Conservation (phyloP, 2,329 filamentous ascomycete species). For the Gliomastix tumulicola region DNA sequence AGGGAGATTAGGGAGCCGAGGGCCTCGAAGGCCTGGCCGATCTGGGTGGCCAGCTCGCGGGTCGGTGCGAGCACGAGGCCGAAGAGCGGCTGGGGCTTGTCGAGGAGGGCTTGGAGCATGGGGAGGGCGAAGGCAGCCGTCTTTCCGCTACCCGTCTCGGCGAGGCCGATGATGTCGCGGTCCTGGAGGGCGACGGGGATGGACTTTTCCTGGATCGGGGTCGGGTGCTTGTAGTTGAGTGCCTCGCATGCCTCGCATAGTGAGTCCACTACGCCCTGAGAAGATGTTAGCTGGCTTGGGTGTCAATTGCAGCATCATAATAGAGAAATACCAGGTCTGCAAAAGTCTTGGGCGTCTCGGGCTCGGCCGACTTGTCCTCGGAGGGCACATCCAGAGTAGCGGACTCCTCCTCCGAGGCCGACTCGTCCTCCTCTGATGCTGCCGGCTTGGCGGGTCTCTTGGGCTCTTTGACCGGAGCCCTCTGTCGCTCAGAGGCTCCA, state of each 20-base stretch:
- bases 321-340: conserved; percentile 48
- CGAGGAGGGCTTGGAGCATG: conserved; percentile 84
- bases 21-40: conserved; percentile 79
- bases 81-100: conserved; percentile 79
- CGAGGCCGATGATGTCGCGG: conserved; percentile 85
- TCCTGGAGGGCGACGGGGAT: conserved; percentile 76
- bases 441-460: neutral
- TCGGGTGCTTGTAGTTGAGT: conserved; percentile 78
- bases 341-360: conserved; percentile 40
- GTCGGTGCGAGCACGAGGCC: conserved; percentile 90
- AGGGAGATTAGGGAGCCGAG: conserved; percentile 85
- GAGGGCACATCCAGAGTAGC: conserved; percentile 23
- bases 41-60: conserved; percentile 87
- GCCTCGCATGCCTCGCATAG: conserved; percentile 82
- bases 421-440: conserved; percentile 6
- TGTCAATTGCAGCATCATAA: neutral
- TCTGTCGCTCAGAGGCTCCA: too few species aligned
- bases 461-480: neutral
- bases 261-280: conserved; percentile 71
- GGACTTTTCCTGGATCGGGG: conserved; percentile 79
- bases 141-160: conserved; percentile 94
- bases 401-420: conserved; percentile 19
- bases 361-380: conserved; percentile 19
- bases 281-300: too few species aligned
- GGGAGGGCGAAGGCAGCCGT: conserved; percentile 92